phyloP scores from a whole-genome alignment of 257 asterid genomes.

The Striga asiatica region DNA sequence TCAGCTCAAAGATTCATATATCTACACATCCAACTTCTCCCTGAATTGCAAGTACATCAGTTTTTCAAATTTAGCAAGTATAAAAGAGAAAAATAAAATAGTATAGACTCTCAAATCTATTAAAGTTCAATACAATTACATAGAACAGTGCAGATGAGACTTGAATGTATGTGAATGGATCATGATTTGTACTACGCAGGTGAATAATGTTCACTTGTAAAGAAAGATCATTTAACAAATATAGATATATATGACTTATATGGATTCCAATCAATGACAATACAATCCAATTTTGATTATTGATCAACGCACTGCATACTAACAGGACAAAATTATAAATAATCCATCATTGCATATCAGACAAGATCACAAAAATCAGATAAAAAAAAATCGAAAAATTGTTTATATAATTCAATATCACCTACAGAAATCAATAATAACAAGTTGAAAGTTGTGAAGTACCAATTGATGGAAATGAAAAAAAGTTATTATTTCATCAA shows the following conservation, averaged over 20 bases:
- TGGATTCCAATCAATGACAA: not conserved
- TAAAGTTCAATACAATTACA: no score
- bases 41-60: slow-evolving; percentile 13
- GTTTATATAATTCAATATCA: not conserved
- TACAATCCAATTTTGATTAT: not conserved
- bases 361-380: not conserved
- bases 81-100: no score
- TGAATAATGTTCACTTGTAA: not conserved
- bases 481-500: not conserved
- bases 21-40: slow-evolving; percentile 19
- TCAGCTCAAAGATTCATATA: slow-evolving; percentile 11
- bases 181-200: no score
- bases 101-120: no score
- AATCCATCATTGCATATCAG: not conserved
- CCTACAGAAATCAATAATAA: not conserved
- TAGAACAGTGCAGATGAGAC: not conserved
- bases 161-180: not conserved
- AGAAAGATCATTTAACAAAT: not conserved
- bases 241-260: not conserved
- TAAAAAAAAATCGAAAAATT: not conserved
- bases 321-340: slow-evolving; percentile 2
- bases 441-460: slow-evolving; percentile 10
- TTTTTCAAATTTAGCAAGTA: no score
- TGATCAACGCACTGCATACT: slow-evolving; percentile 5
- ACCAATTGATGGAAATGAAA: not conserved